Percentiles rank a stretch among this genome's conserved stretches.
These are phyloP conservation scores for Tylopilus balloui DNA, from an alignment of 768 basidiomycete genomes.

Conservation along the genomic window DNA sequence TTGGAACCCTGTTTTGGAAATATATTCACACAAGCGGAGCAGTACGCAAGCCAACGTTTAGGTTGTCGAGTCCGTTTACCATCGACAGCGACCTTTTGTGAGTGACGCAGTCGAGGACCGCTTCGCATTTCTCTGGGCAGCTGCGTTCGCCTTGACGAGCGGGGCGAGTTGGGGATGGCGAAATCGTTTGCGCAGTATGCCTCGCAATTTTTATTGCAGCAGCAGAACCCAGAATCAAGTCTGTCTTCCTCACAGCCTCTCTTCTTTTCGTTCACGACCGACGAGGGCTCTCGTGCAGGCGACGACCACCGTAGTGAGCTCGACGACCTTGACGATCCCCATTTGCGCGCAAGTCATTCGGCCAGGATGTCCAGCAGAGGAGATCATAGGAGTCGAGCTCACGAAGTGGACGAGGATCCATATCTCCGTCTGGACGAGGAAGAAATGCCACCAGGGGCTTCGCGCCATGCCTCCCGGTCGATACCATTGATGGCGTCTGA, in stretches of 20 bases:
- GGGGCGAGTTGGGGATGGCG: conserved; percentile 38
- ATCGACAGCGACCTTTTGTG: conserved; percentile 11
- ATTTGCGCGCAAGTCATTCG: conserved; percentile 42
- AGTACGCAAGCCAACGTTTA: conserved; percentile 22
- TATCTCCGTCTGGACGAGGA: conserved; percentile 74
- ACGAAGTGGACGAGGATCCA: conserved; percentile 60
- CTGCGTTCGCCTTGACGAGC: conserved; percentile 16
- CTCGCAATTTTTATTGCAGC: conserved; percentile 72
- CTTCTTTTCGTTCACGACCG: conserved; percentile 86
- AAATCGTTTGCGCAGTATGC: conserved; percentile 80
- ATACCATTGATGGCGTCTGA: conserved; percentile 35
- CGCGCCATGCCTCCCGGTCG: conserved; percentile 34
- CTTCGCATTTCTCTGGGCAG: conserved; percentile 3
- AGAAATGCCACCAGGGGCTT: conserved; percentile 42
- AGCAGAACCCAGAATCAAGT: conserved; percentile 47
- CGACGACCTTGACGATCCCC: conserved; percentile 76
- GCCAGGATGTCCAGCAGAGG: conserved; percentile 33
- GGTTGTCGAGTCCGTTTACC: conserved; percentile 19
- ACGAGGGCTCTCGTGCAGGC: conserved; percentile 55
- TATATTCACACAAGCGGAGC: conserved; percentile 14
- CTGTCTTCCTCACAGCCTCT: conserved; percentile 69
- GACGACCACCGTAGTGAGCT: conserved; percentile 47
- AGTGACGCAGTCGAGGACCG: conserved; percentile 12
- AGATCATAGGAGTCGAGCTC: conserved; percentile 25
- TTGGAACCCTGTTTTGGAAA: conserved; percentile 10